Evolutionary conservation across 495 filamentous ascomycete species (phyloP).

Genomic region (Penicillium bialowiezense): DNA sequence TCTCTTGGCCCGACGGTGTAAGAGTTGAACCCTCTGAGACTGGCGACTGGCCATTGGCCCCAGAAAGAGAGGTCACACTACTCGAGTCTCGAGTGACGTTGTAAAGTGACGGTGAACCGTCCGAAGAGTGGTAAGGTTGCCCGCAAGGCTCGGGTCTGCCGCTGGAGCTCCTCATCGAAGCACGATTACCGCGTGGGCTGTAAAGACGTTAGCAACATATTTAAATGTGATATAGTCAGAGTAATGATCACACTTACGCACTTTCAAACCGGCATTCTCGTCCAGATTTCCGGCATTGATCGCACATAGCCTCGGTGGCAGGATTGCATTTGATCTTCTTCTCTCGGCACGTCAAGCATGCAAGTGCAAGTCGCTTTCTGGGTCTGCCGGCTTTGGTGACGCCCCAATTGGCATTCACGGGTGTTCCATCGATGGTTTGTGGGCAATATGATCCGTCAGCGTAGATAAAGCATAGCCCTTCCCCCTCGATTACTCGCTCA

Average conservation of each 20-base stretch:
- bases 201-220: slow-evolving; percentile 8
- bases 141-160: slow-evolving; percentile 23
- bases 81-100: slow-evolving; percentile 33
- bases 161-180: slow-evolving; percentile 22
- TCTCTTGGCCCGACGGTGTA: slow-evolving; percentile 29
- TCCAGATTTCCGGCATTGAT: slow-evolving; percentile 88
- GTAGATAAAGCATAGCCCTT: slow-evolving; percentile 83
- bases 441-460: slow-evolving; percentile 83
- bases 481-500: slow-evolving; percentile 60
- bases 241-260: slow-evolving; percentile 60
- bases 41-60: slow-evolving; percentile 36
- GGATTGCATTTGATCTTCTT: slow-evolving; percentile 98
- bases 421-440: slow-evolving; percentile 78
- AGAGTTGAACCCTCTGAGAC: slow-evolving; percentile 32
- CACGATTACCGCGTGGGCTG: slow-evolving; percentile 41
- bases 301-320: slow-evolving; percentile 59
- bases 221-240: not conserved
- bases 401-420: slow-evolving; percentile 88
- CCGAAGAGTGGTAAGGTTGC: slow-evolving; percentile 20
- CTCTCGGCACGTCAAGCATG: slow-evolving; percentile 85
- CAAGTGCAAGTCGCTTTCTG: slow-evolving; percentile 82
- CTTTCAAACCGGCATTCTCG: slow-evolving; percentile 81
- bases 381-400: slow-evolving; percentile 91
- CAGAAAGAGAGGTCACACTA: slow-evolving; percentile 35
- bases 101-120: slow-evolving; percentile 33